A percentile compares a stretch with the other conserved stretches of the same genome.
phyloP scores from a whole-genome alignment of 176 grass and related monocot species.

The Bonia amplexicaulis region DNA sequence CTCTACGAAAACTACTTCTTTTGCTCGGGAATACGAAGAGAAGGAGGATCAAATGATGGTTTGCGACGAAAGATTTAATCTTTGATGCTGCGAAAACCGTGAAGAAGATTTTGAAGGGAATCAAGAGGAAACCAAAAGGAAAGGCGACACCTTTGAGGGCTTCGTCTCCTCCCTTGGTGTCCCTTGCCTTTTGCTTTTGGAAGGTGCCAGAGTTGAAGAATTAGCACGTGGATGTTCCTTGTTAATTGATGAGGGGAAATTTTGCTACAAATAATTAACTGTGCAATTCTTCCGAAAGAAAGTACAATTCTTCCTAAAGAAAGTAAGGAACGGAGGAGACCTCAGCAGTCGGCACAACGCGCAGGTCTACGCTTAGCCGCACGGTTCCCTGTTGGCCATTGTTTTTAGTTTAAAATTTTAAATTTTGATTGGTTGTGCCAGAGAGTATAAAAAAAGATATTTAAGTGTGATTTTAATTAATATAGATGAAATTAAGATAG shows the following conservation, averaged over 20 bases:
- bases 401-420: too few relatives aligned
- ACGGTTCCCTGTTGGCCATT: too few relatives aligned
- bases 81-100: neutral
- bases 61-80: neutral
- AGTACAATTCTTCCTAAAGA: neutral
- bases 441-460: too few relatives aligned
- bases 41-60: neutral
- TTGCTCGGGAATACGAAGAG: neutral
- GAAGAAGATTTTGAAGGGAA: neutral
- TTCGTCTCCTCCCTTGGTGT: neutral
- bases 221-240: slow-evolving; percentile 5
- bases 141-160: neutral
- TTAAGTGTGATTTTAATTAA: too few relatives aligned
- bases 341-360: neutral
- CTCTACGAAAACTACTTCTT: neutral
- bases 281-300: too few relatives aligned
- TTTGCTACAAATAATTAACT: neutral
- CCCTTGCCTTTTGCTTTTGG: neutral
- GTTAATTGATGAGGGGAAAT: neutral
- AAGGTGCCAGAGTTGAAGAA: neutral
- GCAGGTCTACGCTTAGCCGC: neutral
- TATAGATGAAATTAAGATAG: too few relatives aligned
- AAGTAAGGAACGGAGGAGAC: neutral
- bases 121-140: neutral
- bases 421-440: too few relatives aligned